A percentile compares a stretch with the other conserved stretches of the same genome.
phyloP scores from a whole-genome alignment of 805 yeast genomes.

The Diddensiella caesifluorescens region DNA sequence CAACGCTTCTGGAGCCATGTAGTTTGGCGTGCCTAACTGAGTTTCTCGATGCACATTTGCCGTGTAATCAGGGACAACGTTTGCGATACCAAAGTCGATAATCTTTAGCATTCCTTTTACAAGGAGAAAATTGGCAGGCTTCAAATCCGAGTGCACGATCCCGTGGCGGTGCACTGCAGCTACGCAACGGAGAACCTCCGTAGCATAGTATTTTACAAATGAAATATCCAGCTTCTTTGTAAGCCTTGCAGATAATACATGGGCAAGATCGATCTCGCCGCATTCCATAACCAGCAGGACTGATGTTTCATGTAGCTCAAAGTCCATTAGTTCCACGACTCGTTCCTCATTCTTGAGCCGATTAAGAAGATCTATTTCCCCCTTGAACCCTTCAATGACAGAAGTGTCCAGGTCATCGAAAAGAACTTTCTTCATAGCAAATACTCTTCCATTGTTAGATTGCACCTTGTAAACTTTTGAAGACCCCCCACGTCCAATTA shows the following conservation, averaged over 20 bases:
- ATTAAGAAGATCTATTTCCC: conserved; percentile 74
- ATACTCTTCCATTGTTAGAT: conserved; percentile 47
- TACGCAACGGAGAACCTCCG: conserved; percentile 76
- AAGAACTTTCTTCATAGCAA: conserved; percentile 80
- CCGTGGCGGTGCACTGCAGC: conserved; percentile 82
- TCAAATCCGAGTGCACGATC: conserved; percentile 77
- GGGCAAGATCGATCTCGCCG: conserved; percentile 87
- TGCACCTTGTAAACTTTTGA: conserved; percentile 84
- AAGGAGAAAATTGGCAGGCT: conserved; percentile 47
- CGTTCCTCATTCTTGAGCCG: conserved; percentile 56
- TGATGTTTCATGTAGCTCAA: conserved; percentile 58
- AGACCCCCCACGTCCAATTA: conserved; percentile 87
- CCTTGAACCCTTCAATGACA: conserved; percentile 74
- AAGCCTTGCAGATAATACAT: conserved; percentile 57
- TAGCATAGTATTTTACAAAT: conserved; percentile 73
- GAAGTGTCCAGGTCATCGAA: conserved; percentile 72
- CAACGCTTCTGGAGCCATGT: conserved; percentile 96
- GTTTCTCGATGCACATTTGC: conserved; percentile 83
- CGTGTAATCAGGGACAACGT: conserved; percentile 88
- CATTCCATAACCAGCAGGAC: conserved; percentile 85
- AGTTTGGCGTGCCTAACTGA: conserved; percentile 92
- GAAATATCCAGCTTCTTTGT: conserved; percentile 54
- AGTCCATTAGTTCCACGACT: conserved; percentile 74
- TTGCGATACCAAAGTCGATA: conserved; percentile 89
- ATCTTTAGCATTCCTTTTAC: conserved; percentile 81